Conservation (phyloP, 345 rosid genomes). For the Eucalyptus marginata region DNA sequence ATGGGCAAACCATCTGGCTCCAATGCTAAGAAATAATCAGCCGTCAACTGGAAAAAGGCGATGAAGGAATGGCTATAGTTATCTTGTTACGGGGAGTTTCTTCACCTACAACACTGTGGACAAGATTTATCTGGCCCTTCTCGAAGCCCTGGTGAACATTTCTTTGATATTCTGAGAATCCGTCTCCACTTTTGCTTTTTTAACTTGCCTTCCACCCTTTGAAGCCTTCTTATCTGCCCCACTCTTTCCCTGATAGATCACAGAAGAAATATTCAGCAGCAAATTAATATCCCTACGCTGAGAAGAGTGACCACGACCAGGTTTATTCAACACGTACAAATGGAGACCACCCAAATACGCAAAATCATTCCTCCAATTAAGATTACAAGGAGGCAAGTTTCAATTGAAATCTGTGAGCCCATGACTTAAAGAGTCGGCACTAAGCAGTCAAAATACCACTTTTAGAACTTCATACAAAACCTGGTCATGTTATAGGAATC, state of each 20-base stretch:
- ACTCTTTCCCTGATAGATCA: constrained; percentile 22
- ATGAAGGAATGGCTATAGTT: background rate
- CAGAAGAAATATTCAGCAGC: background rate
- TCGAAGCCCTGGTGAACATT: constrained; percentile 73
- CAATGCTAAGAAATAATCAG: background rate
- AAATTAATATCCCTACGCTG: background rate
- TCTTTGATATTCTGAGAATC: constrained; percentile 73
- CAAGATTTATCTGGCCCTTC: constrained; percentile 18
- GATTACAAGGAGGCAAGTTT: background rate
- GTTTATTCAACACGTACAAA: background rate
- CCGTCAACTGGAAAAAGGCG: background rate
- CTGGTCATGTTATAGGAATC: background rate
- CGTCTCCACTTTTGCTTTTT: constrained; percentile 61
- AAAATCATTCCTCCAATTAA: background rate
- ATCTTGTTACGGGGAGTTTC: background rate
- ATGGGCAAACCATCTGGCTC: background rate
- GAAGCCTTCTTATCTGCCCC: constrained; percentile 21
- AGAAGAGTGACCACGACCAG: background rate
- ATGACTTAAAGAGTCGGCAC: background rate
- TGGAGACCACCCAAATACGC: background rate
- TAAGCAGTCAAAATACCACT: background rate
- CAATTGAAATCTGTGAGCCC: background rate
- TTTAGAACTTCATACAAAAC: background rate
- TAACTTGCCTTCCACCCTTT: constrained; percentile 38
- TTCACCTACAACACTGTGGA: background rate